Evolutionary conservation across 371 early-diverging fungal genomes (phyloP).

Genomic region (Funneliformis caledonium): DNA sequence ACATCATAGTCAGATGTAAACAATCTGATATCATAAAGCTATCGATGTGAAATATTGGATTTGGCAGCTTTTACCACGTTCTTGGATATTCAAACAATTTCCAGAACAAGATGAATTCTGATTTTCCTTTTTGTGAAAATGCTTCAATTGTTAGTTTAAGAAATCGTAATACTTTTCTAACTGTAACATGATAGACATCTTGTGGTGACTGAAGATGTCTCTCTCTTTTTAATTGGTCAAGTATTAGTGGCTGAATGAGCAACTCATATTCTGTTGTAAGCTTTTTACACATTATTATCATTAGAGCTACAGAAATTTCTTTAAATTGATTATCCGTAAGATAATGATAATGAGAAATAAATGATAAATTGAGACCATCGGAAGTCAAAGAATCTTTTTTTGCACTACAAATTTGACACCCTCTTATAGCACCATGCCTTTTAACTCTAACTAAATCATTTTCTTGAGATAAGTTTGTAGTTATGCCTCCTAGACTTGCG

Average conservation of each 20-base stretch:
- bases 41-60: neutral
- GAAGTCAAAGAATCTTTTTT: neutral
- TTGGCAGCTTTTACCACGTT: neutral
- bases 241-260: neutral
- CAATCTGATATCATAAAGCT: neutral
- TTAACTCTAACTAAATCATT: neutral
- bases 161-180: neutral
- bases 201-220: slow-evolving; percentile 1
- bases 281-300: neutral
- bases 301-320: neutral
- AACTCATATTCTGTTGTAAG: neutral
- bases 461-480: neutral
- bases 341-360: neutral
- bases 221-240: neutral
- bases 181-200: neutral
- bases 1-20: neutral
- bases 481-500: neutral
- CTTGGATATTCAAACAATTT: slow-evolving; percentile 3
- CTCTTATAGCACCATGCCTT: neutral
- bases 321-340: neutral
- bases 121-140: neutral
- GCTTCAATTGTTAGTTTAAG: neutral
- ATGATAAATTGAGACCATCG: neutral
- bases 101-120: neutral
- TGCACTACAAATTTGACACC: neutral